phyloP scores from a whole-genome alignment of 768 basidiomycete genomes.

The Boletus speciosus region DNA sequence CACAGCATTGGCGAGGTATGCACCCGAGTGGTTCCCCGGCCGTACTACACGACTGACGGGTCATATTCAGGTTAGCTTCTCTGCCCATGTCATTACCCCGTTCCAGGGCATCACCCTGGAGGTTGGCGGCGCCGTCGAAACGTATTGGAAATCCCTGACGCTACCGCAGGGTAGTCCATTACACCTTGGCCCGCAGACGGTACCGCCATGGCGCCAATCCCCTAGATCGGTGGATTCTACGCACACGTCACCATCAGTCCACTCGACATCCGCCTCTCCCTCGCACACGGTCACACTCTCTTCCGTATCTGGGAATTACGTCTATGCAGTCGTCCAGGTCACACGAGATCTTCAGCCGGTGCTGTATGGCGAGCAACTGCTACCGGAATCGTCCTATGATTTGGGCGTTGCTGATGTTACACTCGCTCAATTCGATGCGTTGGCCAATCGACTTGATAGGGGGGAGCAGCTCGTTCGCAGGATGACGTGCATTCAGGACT shows the following conservation, averaged over 20 bases:
- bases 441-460: conserved; percentile 55
- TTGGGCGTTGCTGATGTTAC: conserved; percentile 84
- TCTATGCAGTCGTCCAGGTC: conserved; percentile 85
- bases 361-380: conserved; percentile 66
- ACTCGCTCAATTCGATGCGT: conserved; percentile 67
- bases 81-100: conserved; percentile 79
- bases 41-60: conserved; percentile 1
- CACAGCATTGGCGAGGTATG: conserved; percentile 91
- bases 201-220: conserved; percentile 34
- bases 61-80: conserved; percentile 71
- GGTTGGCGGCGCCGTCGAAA: conserved; percentile 93
- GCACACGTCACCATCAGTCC: conserved; percentile 70
- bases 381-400: conserved; percentile 72
- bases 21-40: neutral
- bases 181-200: conserved; percentile 34
- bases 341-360: conserved; percentile 92
- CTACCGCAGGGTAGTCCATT: conserved; percentile 27
- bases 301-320: conserved; percentile 85
- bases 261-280: conserved; percentile 44
- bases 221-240: conserved; percentile 46
- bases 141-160: conserved; percentile 90
- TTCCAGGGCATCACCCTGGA: conserved; percentile 92
- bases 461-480: conserved; percentile 34
- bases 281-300: conserved; percentile 74
- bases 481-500: conserved; percentile 36